Conservation (phyloP, 352 stramenopile species). For the Pythium volutum region DNA sequence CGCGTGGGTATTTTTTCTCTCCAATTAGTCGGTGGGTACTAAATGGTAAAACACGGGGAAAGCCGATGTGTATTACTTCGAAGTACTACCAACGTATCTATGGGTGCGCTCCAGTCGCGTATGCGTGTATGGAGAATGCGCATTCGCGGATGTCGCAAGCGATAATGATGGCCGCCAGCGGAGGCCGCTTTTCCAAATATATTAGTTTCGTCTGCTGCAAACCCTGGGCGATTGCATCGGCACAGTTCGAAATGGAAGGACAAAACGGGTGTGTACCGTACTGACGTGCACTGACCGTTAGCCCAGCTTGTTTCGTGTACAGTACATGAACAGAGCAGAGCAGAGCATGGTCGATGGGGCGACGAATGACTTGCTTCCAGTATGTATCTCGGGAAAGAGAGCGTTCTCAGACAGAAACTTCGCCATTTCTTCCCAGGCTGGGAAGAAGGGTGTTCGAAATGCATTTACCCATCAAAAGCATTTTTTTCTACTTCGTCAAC, state of each 20-base stretch:
- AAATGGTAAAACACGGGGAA: background rate
- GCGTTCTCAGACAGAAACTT: no score
- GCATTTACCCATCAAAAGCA: no score
- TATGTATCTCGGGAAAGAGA: no score
- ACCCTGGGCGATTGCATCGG: background rate
- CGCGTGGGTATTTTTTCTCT: background rate
- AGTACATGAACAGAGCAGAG: no score
- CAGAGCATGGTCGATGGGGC: no score
- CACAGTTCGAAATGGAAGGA: background rate
- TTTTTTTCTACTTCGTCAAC: no score
- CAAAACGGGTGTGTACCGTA: background rate
- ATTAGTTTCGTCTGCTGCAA: background rate
- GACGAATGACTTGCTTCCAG: no score
- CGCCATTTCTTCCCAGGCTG: no score
- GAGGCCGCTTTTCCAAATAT: background rate
- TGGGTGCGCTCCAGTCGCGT: no score
- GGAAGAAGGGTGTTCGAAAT: no score
- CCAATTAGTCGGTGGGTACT: conserved; percentile 9
- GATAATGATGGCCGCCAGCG: background rate
- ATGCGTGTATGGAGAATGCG: background rate
- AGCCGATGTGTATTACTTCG: background rate
- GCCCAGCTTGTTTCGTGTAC: background rate
- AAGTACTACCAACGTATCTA: no score
- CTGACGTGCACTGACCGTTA: background rate
- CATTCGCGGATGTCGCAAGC: background rate